Evolutionary conservation across 2,329 filamentous ascomycete genomes (phyloP), one percentile per base, ranked within the genome.

Genomic region (Coniochaeta ligniaria): DNA sequence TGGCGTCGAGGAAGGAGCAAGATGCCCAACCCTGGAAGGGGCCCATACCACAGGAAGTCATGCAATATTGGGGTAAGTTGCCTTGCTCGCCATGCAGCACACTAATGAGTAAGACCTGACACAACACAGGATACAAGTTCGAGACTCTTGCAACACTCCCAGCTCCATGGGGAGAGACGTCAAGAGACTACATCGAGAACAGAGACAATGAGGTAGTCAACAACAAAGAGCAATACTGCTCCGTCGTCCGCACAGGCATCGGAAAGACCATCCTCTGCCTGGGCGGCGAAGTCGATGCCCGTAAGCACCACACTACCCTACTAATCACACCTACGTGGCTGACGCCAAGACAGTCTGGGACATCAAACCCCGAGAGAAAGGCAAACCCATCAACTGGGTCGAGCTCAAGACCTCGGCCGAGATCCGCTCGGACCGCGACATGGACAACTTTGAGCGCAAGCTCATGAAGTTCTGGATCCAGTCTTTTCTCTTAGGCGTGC

Each of bases 391-490:
- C 65, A 91, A 94, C 68, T 99, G 93, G 90, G 88, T 98, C 35
- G 95, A 99, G 74, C 83, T 99, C 61, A 99, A 99, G 73, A 99
- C 95, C 0, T 85, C 86, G n/a, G 87, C 84, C 45, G 86, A 89
- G 65, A 87, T 94, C 57, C 80, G 80, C 58, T 83, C 83, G 62
- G 81, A 87, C 1, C 82, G 85, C 55, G 90, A 95, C 68, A 80
- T 86, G 69, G 75, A 88, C 22, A 89, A 86, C 64, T 96, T 94
- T 71, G 91, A 97, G 74, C 85, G 90, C 57, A 98, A 98, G 72
- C 82, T 98, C 60, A 84, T 96, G 74, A 96, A 96, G 70, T 96
- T 94, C 76, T 99, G 95, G 95, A 91, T 94, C 16, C 95, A 98
- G 73, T 96, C 91, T 0, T 99, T 96, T 70, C 80, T 99, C 2